Evolutionary conservation across 805 yeast genomes (phyloP), one percentile per base, ranked within the genome.

Genomic region (Pachysolen tannophilus): DNA sequence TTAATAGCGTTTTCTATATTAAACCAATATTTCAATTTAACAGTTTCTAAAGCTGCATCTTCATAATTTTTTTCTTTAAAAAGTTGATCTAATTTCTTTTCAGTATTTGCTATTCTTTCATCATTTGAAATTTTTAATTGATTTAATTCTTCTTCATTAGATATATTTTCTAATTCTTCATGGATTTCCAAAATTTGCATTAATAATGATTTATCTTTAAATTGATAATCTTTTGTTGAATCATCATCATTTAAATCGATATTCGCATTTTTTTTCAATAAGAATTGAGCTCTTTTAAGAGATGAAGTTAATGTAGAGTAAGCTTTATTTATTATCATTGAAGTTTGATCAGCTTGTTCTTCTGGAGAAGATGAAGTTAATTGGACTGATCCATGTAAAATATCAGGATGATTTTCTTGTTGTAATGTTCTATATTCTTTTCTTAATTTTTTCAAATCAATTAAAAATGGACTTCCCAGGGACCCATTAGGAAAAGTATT

Each of bases 181-280:
- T 88, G 92, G 4, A 85, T 75, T 44, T 86, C 94, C 58, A 90
- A 63, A 16, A 90, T 82, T 29, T 75, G 74, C 79, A 85, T 72
- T 27, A 90, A 59, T 49, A 84, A 60, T 11, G 62, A 69, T 38
- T 78, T 75, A 39, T 58, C 61, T 40, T 57, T 48, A 35, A 57
- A 53, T 31, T 59, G 60, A 24, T 48, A 49, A 23, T 45, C 50
- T 38, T 65, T 67, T 6, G 66, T 62, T 14, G 59, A 56, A 6
- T 74, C 77, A 45, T 88, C 95, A 18, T 71, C 58, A 8, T 67
- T 62, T 23, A 82, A 58, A 43, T 82, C 85, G 19, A 72, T 55
- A 1, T 67, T 69, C 6, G 68, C 56, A 6, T 61, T 51, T 13
- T 54, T 33, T 11, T 61, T 53, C 9, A 82, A 49, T 14, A 79